Evolutionary conservation across 2,329 filamentous ascomycete species (phyloP).

Genomic region (Chrysoporthe deuterocubensis): DNA sequence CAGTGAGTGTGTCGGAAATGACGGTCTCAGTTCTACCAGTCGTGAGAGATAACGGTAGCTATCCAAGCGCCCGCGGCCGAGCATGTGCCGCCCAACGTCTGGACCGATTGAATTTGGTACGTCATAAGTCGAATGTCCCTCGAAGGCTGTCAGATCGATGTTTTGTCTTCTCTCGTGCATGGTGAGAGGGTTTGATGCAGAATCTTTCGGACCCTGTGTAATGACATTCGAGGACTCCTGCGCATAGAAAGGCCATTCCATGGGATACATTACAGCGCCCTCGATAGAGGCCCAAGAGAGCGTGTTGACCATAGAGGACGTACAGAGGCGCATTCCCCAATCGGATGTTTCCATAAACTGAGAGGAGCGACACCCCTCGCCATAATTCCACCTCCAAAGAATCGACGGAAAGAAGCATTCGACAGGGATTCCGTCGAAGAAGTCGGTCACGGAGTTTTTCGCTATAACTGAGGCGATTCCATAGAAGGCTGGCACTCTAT

Average conservation of each 20-base stretch:
- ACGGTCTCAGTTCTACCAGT: neutral
- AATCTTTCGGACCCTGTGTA: neutral
- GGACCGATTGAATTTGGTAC: neutral
- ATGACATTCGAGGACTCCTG: neutral
- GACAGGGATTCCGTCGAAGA: constrained; percentile 2
- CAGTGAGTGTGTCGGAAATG: neutral
- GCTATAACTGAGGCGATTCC: neutral
- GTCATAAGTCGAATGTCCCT: neutral
- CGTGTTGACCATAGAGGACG: neutral
- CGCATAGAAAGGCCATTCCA: neutral
- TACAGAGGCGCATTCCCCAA: neutral
- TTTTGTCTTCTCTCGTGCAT: neutral
- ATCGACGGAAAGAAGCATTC: neutral
- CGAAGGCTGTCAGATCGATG: neutral
- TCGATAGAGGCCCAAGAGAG: constrained; percentile 5
- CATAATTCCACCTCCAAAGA: neutral
- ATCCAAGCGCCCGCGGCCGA: too few species aligned
- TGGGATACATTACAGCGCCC: neutral
- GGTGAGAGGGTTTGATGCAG: neutral
- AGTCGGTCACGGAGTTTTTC: neutral
- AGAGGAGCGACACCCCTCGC: neutral
- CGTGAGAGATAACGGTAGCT: neutral
- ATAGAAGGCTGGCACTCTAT: neutral
- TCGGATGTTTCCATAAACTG: neutral
- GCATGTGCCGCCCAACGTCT: too few species aligned